Evolutionary conservation across 2,329 filamentous ascomycete species (phyloP), one percentile per base, ranked within the genome.

Genomic region (Celoporthe dispersa): DNA sequence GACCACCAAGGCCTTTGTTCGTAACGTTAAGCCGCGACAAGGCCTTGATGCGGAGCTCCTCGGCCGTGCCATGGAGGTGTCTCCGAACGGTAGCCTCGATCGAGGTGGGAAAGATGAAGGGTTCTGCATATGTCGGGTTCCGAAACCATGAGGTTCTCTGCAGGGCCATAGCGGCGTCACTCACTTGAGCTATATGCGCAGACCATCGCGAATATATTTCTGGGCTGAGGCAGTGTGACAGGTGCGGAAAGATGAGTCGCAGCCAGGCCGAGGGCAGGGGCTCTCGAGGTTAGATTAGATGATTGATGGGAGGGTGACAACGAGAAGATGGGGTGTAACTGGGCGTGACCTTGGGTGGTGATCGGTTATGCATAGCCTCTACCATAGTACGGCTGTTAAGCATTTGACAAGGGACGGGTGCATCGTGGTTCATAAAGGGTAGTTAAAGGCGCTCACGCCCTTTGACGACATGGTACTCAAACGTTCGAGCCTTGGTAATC

Each of bases 11-110:
- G 68, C 53, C 3, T 67, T 67, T 48, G 44, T 67, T 51, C 59
- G 48, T 22, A 6, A 44, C n/a, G 25, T 33, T 4, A 44, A 35
- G 25, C 12, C 37, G 1, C 3, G 1, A 6, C 16, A 60, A 6
- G 22, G 48, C 8, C 16, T 37, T 1, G 37, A 22, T 2, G 6
- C 22, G 28, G 28, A 28, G 3, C 25, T 25, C n/a, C 51, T 70
- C 7, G 31, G 68, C 55, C 59, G 41, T n/a, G 59, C 44, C 9
- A 67, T 69, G 59, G 64, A 70, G 68, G 19, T 37, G 12, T 70
- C n/a, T 67, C 14, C 64, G 68, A 7, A n/a, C 25, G 5, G 68
- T 67, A 22, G 25, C 8, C 16, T 67, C 48, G n/a, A 53, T 70
- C 25, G 64, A n/a, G 16, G 25, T 60, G 28, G 37, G 64, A 19